Percentiles rank a stretch among this genome's conserved stretches.
phyloP scores from a whole-genome alignment of 768 basidiomycete genomes.

The Calvatia gigantea region DNA sequence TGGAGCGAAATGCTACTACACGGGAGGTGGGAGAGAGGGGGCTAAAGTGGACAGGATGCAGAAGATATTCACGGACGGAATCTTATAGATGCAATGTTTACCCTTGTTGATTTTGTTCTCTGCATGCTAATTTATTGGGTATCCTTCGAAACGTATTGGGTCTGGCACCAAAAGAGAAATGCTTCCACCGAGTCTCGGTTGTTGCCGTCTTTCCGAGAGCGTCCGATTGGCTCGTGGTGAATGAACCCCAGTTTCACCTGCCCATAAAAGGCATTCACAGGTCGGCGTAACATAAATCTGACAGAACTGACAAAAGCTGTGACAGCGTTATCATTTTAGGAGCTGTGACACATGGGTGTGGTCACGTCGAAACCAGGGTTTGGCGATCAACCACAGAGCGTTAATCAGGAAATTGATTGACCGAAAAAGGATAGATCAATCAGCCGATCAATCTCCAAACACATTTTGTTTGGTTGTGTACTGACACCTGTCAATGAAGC shows the following conservation, averaged over 20 bases:
- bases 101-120: slow-evolving; percentile 18
- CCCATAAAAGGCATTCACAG: slow-evolving; percentile 5
- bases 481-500: slow-evolving; percentile 1
- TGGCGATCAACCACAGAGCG: slow-evolving; percentile 12
- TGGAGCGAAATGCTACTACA: slow-evolving; percentile 16
- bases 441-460: neutral
- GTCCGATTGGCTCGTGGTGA: slow-evolving; percentile 24
- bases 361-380: slow-evolving; percentile 9
- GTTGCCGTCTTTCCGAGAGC: slow-evolving; percentile 16
- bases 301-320: neutral
- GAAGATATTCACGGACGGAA: slow-evolving; percentile 7
- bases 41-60: slow-evolving; percentile 12
- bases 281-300: neutral
- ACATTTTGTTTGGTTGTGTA: slow-evolving; percentile 3
- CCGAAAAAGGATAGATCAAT: slow-evolving; percentile 7
- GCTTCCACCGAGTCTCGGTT: slow-evolving; percentile 17
- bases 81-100: slow-evolving; percentile 28
- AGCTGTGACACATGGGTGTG: slow-evolving; percentile 7
- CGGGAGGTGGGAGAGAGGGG: slow-evolving; percentile 16
- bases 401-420: slow-evolving; percentile 11
- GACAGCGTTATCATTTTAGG: slow-evolving; percentile 2
- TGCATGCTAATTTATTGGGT: slow-evolving; percentile 17
- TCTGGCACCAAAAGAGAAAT: slow-evolving; percentile 5
- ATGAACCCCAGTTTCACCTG: slow-evolving; percentile 24
- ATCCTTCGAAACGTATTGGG: slow-evolving; percentile 5